These are phyloP conservation scores for Beta corolliflora DNA, from an alignment of 179 eudicot genomes.

Conservation along the genomic window DNA sequence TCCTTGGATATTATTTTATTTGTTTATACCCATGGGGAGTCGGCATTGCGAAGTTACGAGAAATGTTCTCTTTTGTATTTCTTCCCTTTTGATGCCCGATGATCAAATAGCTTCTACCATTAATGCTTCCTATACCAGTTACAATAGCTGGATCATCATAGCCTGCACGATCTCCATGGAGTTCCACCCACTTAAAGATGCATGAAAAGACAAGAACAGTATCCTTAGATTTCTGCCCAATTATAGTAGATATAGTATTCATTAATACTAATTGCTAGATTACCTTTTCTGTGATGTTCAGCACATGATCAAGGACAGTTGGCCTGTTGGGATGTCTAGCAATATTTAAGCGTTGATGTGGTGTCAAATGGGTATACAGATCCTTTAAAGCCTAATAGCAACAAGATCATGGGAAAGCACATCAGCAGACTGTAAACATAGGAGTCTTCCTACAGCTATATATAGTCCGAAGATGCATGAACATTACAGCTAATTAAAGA, in stretches of 20 bases:
- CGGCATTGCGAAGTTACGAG: conserved; percentile 96
- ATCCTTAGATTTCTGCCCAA: background rate
- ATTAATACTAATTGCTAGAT: background rate
- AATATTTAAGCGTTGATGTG: conserved; percentile 81
- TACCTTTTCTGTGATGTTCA: conserved; percentile 74
- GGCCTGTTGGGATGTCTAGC: conserved; percentile 97
- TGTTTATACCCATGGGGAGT: conserved; percentile 87
- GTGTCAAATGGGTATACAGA: conserved; percentile 68
- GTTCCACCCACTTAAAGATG: conserved; percentile 77
- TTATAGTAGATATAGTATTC: background rate
- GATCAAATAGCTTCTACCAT: conserved; percentile 86
- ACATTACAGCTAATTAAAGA: background rate
- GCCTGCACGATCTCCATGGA: conserved; percentile 95
- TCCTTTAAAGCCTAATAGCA: conserved; percentile 63
- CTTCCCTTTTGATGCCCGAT: conserved; percentile 96
- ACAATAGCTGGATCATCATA: conserved; percentile 96
- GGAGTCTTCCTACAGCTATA: background rate
- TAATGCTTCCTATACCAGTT: conserved; percentile 82
- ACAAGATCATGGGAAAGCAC: background rate
- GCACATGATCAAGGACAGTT: conserved; percentile 87
- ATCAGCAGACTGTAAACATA: background rate
- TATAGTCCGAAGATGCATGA: background rate
- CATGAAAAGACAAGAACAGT: background rate
- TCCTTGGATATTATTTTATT: background rate
- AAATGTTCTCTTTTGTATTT: conserved; percentile 88